Percentiles rank a stretch among this genome's conserved stretches.
These are phyloP conservation scores for Aeschynomene evenia DNA, from an alignment of 306 rosid species.

Conservation along the genomic window DNA sequence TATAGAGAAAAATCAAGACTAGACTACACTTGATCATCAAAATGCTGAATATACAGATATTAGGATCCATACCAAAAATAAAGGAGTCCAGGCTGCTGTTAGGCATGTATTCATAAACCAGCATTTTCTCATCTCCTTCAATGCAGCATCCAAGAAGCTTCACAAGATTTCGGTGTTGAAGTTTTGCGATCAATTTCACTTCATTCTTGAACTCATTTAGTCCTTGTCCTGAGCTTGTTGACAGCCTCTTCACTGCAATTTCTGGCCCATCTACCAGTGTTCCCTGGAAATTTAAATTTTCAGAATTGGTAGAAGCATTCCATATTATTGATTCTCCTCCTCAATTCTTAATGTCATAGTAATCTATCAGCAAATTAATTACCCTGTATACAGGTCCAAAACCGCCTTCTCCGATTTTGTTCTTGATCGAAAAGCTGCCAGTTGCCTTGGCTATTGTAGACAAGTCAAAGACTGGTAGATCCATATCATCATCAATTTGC, in stretches of 20 bases:
- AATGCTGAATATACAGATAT: neutral
- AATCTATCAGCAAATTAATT: constrained; percentile 5
- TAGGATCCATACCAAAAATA: constrained; percentile 41
- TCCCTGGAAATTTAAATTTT: constrained; percentile 38
- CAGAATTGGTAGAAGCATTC: neutral
- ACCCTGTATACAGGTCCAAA: constrained; percentile 63
- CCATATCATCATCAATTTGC: constrained; percentile 50
- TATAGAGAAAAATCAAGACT: neutral
- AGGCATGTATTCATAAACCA: constrained; percentile 49
- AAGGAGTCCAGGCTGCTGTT: constrained; percentile 48
- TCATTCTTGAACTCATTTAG: constrained; percentile 45
- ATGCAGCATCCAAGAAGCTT: constrained; percentile 57
- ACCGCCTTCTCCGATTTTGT: constrained; percentile 60
- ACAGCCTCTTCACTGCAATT: constrained; percentile 63
- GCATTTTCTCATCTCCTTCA: constrained; percentile 44
- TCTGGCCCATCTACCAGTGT: constrained; percentile 40
- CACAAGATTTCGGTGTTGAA: constrained; percentile 61
- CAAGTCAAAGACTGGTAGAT: constrained; percentile 46
- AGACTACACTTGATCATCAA: neutral
- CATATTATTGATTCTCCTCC: neutral
- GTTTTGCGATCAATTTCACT: constrained; percentile 54
- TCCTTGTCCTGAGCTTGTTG: constrained; percentile 50
- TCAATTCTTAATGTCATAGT: neutral
- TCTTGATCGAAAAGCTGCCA: constrained; percentile 35
- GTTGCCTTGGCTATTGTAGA: constrained; percentile 48